A percentile compares a stretch with the other conserved stretches of the same genome.
Conservation (phyloP, 2,329 filamentous ascomycete genomes). For the Fusarium sp. region DNA sequence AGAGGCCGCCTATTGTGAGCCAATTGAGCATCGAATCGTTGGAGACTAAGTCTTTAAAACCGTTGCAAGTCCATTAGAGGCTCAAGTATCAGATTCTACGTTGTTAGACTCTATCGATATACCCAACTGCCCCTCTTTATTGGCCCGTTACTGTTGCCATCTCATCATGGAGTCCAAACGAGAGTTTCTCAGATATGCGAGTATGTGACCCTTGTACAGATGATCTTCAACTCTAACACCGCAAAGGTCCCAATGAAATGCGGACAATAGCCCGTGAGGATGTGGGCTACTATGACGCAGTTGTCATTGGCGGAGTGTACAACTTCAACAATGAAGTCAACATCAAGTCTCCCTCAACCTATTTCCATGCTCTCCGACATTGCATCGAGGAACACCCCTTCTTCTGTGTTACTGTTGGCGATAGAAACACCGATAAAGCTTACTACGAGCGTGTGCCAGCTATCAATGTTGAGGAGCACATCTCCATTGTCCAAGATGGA, state of each 20-base stretch:
- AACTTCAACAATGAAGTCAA: constrained; percentile 10
- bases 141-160: not conserved
- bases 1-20: constrained; percentile 28
- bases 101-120: not conserved
- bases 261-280: constrained; percentile 40
- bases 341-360: constrained; percentile 15
- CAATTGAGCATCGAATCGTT: not conserved
- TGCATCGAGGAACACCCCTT: constrained; percentile 39
- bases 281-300: constrained; percentile 39
- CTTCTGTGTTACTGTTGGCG: constrained; percentile 36
- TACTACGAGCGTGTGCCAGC: constrained; percentile 36
- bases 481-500: constrained; percentile 17
- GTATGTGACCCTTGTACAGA: constrained; percentile 2
- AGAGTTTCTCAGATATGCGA: constrained; percentile 34
- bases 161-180: constrained; percentile 22
- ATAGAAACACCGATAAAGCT: constrained; percentile 34
- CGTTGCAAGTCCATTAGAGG: not conserved
- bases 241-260: constrained; percentile 40
- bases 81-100: not conserved
- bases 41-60: not conserved
- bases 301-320: constrained; percentile 40
- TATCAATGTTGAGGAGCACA: constrained; percentile 36
- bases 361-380: constrained; percentile 25
- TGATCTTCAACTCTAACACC: not conserved
- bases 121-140: not conserved